A percentile compares a stretch with the other conserved stretches of the same genome.
These are phyloP conservation scores for Crithidia thermophila DNA, from an alignment of 208 protist genomes.

Conservation along the genomic window DNA sequence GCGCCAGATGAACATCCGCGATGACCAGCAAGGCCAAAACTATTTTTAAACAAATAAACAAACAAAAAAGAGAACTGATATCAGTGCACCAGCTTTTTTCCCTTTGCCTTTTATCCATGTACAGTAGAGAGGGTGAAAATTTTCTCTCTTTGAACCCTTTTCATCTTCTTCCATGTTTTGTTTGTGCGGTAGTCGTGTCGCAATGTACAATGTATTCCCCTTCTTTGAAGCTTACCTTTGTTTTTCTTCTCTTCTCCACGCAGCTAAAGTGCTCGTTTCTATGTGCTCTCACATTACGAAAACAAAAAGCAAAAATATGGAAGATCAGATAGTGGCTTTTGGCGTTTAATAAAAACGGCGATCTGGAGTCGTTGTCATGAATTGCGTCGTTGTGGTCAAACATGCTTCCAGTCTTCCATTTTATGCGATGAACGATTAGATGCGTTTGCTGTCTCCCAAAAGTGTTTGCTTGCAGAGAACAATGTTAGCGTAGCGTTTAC, in stretches of 20 bases:
- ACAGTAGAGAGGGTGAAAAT: too few species aligned
- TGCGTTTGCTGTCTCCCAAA: too few species aligned
- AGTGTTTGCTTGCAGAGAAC: too few species aligned
- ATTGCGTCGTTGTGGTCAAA: too few species aligned
- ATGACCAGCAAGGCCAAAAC: slow-evolving; percentile 39
- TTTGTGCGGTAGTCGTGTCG: too few species aligned
- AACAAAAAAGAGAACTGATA: neutral
- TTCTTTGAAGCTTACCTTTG: slow-evolving; percentile 10
- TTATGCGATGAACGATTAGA: too few species aligned
- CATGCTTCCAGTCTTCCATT: too few species aligned
- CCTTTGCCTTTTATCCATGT: neutral
- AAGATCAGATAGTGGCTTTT: too few species aligned
- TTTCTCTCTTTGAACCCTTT: slow-evolving; percentile 17
- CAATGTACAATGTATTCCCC: neutral
- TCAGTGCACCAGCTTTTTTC: neutral
- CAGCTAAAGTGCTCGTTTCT: neutral
- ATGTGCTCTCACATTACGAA: slow-evolving; percentile 1
- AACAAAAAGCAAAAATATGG: too few species aligned
- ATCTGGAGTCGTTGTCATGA: too few species aligned
- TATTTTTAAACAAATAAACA: slow-evolving; percentile 39
- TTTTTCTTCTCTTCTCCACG: neutral
- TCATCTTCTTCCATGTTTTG: neutral
- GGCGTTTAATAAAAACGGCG: too few species aligned
- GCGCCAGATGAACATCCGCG: slow-evolving; percentile 63
- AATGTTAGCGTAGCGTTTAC: too few species aligned